Conservation (phyloP, 2,329 filamentous ascomycete genomes). For the Cytospora piceae region DNA sequence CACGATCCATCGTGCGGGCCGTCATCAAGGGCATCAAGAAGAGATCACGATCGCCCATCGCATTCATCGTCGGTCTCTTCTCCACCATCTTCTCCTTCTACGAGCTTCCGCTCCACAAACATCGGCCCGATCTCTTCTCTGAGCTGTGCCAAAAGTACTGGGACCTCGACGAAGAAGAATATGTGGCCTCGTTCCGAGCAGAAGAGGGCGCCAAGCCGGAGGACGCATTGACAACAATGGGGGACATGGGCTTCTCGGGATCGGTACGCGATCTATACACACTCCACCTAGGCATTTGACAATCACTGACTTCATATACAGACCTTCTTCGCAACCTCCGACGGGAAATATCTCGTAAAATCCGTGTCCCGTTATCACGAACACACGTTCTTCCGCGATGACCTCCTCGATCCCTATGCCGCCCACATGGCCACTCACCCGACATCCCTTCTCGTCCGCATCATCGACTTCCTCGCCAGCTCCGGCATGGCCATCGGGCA, state of each 20-base stretch:
- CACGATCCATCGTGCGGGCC: constrained; percentile 47
- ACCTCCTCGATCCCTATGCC: constrained; percentile 67
- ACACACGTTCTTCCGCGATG: constrained; percentile 69
- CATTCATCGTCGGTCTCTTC: constrained; percentile 48
- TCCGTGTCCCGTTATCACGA: constrained; percentile 72
- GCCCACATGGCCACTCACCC: constrained; percentile 65
- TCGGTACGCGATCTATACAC: constrained; percentile 48
- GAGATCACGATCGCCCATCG: constrained; percentile 39
- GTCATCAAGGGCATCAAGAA: constrained; percentile 41
- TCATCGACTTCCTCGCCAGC: constrained; percentile 69
- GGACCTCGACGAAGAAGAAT: constrained; percentile 44
- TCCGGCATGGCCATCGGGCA: constrained; percentile 61
- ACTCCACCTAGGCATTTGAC: neutral
- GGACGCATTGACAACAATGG: constrained; percentile 57
- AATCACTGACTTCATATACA: constrained; percentile 33
- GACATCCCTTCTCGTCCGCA: constrained; percentile 67
- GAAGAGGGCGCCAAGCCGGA: constrained; percentile 51
- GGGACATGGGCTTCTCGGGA: constrained; percentile 74
- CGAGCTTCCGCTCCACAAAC: constrained; percentile 51
- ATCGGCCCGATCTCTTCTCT: constrained; percentile 52
- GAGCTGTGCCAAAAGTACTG: constrained; percentile 50
- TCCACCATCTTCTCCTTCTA: constrained; percentile 57
- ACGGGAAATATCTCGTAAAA: constrained; percentile 72
- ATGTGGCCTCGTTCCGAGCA: constrained; percentile 42
- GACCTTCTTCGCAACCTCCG: constrained; percentile 71